phyloP scores from a whole-genome alignment of 768 basidiomycete species.

The Trametes gibbosa region DNA sequence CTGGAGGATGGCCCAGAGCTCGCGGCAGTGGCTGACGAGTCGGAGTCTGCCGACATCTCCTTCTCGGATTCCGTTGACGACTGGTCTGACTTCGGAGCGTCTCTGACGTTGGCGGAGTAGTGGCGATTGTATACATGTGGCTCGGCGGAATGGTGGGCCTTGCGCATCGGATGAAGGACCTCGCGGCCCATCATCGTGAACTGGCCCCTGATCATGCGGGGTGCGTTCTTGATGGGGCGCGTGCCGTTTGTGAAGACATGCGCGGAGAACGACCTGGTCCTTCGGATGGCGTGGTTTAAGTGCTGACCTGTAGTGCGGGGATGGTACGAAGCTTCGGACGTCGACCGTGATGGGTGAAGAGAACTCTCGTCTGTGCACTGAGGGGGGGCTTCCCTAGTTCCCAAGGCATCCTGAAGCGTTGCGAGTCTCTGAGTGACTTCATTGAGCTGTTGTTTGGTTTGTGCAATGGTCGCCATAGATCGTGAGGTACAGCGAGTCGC shows the following conservation, averaged over 20 bases:
- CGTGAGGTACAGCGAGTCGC: no score
- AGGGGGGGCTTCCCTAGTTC: no score
- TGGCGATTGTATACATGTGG: neutral
- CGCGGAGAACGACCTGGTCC: constrained; percentile 1
- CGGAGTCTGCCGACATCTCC: neutral
- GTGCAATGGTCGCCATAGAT: no score
- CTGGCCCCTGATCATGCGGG: neutral
- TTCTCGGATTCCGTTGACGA: neutral
- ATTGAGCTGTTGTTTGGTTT: no score
- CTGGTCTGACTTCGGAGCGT: neutral
- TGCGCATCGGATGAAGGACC: neutral
- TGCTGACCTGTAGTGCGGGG: neutral
- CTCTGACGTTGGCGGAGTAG: neutral
- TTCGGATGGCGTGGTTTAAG: neutral
- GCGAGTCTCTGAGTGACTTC: no score
- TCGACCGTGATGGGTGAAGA: neutral
- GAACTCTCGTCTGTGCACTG: no score
- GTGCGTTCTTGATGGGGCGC: neutral
- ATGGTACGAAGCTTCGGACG: neutral
- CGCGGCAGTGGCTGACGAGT: neutral
- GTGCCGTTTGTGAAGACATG: constrained; percentile 1
- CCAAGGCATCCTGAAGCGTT: no score
- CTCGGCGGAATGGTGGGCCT: neutral
- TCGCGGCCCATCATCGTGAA: neutral
- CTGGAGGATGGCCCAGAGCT: neutral